A percentile compares a stretch with the other conserved stretches of the same genome.
Conservation (phyloP, 768 basidiomycete genomes). For the Nevesoporus exiguus region DNA sequence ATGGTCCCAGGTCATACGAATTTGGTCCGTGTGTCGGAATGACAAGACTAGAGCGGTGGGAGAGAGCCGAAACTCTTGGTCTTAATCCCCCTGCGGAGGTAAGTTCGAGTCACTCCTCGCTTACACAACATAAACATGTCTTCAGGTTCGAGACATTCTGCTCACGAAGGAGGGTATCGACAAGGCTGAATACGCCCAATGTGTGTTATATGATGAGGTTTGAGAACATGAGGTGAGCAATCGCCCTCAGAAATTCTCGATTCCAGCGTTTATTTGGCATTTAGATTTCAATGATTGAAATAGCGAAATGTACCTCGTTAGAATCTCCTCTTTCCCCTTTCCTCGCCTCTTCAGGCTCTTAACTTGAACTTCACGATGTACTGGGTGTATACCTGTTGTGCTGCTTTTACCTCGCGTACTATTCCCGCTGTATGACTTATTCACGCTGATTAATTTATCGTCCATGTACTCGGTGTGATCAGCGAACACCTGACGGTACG, state of each 20-base stretch:
- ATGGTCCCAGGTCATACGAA: slow-evolving; percentile 57
- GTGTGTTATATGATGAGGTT: slow-evolving; percentile 53
- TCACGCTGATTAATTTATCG: neutral
- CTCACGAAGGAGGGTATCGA: slow-evolving; percentile 61
- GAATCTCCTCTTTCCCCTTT: neutral
- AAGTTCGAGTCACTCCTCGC: slow-evolving; percentile 14
- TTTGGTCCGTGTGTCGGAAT: slow-evolving; percentile 81
- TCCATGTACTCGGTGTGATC: neutral
- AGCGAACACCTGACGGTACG: no score
- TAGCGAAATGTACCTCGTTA: neutral
- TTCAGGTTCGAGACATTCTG: slow-evolving; percentile 76
- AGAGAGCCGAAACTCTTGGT: slow-evolving; percentile 74
- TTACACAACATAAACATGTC: neutral
- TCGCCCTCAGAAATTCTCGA: neutral
- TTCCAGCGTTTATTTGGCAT: neutral
- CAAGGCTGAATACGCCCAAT: slow-evolving; percentile 51
- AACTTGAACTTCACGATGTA: neutral
- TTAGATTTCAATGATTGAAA: neutral
- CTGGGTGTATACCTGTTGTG: slow-evolving; percentile 2
- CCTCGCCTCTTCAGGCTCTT: neutral
- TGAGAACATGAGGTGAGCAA: slow-evolving; percentile 6
- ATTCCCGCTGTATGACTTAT: neutral
- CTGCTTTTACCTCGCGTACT: neutral
- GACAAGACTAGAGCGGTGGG: slow-evolving; percentile 83
- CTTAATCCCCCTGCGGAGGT: slow-evolving; percentile 80